Evolutionary conservation across 805 yeast genomes (phyloP), one percentile per base, ranked within the genome.

Genomic region (Debaryomyces tyrocola): DNA sequence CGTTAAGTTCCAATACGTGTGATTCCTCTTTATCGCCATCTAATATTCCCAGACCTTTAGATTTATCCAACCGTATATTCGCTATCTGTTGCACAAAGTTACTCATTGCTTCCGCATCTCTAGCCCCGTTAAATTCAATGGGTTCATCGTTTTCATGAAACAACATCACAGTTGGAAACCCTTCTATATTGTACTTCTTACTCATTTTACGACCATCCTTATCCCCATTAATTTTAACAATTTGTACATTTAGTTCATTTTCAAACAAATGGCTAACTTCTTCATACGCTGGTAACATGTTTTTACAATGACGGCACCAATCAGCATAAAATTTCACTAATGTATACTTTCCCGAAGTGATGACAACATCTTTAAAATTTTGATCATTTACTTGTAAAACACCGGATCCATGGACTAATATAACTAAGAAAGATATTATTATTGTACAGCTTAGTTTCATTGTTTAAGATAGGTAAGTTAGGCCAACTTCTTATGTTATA

Each of bases 221-320:
- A 51, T 84, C 89, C 1, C 84, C 89, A 59, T 84, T 82, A 41
- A 83, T 74, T 54, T 80, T 79, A 12, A 77, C 73, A 37, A 82
- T 67, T 52, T 77, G 79, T 20, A 82, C 62, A 14, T 73, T 74
- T 55, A 43, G 54, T 4, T 57, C 53, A 37, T 54, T 53, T 17
- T 54, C 61, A 44, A 66, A 73, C 18, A 55, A 31, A 1, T 63
- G 67, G 1, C 68, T 68, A 10, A 73, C 54, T 54, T 64, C 56
- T 43, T 59, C 71, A 55, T 73, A 74, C 2, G 72, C 67, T 5
- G 89, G 89, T 60, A 70, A 73, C 56, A 84, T 59, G 33, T 68
- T 70, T 59, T 78, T 79, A 59, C 90, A 84, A 60, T 84, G 89
- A 33, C 82, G 68, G 62, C 90, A 84, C 90, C 90, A 84, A 44